phyloP scores from a whole-genome alignment of 1,139 yeast species.

The Taphrina pruni region DNA sequence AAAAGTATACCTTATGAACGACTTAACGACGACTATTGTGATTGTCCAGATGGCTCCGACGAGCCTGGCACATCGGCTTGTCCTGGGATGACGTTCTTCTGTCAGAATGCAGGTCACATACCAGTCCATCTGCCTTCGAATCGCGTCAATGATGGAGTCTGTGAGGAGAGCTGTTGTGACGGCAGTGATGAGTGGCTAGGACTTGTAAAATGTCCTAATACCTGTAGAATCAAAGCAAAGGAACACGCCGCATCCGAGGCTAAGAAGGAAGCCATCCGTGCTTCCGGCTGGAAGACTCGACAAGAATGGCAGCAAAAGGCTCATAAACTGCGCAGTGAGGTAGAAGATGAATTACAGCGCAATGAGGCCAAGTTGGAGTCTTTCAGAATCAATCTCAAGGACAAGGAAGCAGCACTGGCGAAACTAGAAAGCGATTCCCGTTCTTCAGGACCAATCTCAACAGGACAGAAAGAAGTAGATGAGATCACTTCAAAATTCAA shows the following conservation, averaged over 20 bases:
- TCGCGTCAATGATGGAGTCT: slow-evolving; percentile 80
- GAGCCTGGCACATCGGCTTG: slow-evolving; percentile 97
- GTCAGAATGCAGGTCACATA: slow-evolving; percentile 73
- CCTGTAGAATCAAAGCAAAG: slow-evolving; percentile 61
- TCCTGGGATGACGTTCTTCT: slow-evolving; percentile 64
- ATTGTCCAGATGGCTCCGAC: slow-evolving; percentile 97
- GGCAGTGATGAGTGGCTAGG: slow-evolving; percentile 80
- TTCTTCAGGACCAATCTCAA: not conserved
- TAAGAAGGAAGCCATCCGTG: slow-evolving; percentile 25
- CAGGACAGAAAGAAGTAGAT: slow-evolving; percentile 38
- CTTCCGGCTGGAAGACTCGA: slow-evolving; percentile 16
- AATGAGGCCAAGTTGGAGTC: slow-evolving; percentile 35
- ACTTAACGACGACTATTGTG: slow-evolving; percentile 76
- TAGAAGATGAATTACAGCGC: slow-evolving; percentile 20
- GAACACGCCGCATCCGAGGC: slow-evolving; percentile 47
- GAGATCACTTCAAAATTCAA: slow-evolving; percentile 35
- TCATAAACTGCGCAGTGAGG: slow-evolving; percentile 32
- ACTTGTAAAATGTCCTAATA: slow-evolving; percentile 60
- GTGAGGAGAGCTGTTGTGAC: slow-evolving; percentile 92
- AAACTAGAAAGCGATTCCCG: slow-evolving; percentile 3
- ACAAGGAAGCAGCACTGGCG: slow-evolving; percentile 27
- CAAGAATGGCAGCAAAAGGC: slow-evolving; percentile 29
- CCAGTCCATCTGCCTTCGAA: slow-evolving; percentile 52
- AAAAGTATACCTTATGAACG: slow-evolving; percentile 36
- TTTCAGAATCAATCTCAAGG: slow-evolving; percentile 12